These are phyloP conservation scores for Saccharomycopsis oosterbeekiorum DNA, from an alignment of 805 yeast genomes.

Conservation along the genomic window DNA sequence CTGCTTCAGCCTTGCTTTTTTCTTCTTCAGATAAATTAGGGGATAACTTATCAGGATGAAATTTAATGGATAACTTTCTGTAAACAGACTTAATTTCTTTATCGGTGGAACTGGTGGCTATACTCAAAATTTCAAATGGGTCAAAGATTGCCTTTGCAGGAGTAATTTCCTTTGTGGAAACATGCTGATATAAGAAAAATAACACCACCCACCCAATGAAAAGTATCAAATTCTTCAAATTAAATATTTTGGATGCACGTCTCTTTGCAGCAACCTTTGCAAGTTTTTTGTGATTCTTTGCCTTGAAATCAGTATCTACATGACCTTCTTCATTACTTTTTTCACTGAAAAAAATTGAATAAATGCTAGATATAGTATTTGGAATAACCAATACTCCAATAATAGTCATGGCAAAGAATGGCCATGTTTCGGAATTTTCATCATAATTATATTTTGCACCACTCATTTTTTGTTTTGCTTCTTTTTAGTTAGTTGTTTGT, in stretches of 20 bases:
- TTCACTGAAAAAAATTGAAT: conserved; percentile 21
- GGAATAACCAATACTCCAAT: conserved; percentile 63
- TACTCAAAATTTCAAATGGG: conserved; percentile 80
- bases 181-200: conserved; percentile 36
- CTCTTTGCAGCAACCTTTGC: conserved; percentile 25
- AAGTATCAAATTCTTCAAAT: conserved; percentile 17
- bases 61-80: conserved; percentile 76
- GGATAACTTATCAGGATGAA: conserved; percentile 88
- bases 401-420: conserved; percentile 72
- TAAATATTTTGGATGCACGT: conserved; percentile 20
- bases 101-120: conserved; percentile 59
- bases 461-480: conserved; percentile 27
- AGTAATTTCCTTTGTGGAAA: conserved; percentile 35
- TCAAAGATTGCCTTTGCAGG: conserved; percentile 44
- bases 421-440: conserved; percentile 89
- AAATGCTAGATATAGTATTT: conserved; percentile 32
- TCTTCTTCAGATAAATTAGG: conserved; percentile 48
- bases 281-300: conserved; percentile 27
- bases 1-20: conserved; percentile 53
- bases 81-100: conserved; percentile 72
- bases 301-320: conserved; percentile 27
- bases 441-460: conserved; percentile 66
- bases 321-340: conserved; percentile 27
- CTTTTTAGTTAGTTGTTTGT: not conserved
- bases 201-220: conserved; percentile 23